Evolutionary conservation across 2,329 filamentous ascomycete species (phyloP).

Genomic region (Colletotrichum somersetense): DNA sequence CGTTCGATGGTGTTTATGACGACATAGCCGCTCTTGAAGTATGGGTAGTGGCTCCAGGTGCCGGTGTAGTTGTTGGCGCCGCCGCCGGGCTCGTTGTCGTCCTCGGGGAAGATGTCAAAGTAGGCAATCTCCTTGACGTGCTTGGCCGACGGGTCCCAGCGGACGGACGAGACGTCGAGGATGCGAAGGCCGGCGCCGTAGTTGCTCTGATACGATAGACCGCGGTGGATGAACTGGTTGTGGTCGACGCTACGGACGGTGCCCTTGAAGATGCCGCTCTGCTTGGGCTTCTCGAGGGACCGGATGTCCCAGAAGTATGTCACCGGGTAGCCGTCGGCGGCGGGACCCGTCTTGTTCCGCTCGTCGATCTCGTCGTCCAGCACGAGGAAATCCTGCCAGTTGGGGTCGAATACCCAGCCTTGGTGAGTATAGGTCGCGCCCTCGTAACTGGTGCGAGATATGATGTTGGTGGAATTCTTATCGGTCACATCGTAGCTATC

Average conservation of each 20-base stretch:
- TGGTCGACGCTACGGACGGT: slow-evolving; percentile 59
- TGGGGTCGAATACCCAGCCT: slow-evolving; percentile 63
- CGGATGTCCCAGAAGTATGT: slow-evolving; percentile 66
- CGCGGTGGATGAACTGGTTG: slow-evolving; percentile 62
- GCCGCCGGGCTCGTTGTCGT: slow-evolving; percentile 39
- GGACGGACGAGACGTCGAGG: slow-evolving; percentile 53
- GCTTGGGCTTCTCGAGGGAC: slow-evolving; percentile 55
- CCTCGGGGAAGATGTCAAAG: slow-evolving; percentile 42
- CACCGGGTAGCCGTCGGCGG: slow-evolving; percentile 58
- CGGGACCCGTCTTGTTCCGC: slow-evolving; percentile 53
- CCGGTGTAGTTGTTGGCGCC: slow-evolving; percentile 54
- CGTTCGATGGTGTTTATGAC: slow-evolving; percentile 64
- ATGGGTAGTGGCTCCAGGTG: slow-evolving; percentile 59
- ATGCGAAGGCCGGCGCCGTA: slow-evolving; percentile 62
- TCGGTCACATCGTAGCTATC: slow-evolving; percentile 63
- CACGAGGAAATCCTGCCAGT: slow-evolving; percentile 60
- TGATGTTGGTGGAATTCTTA: slow-evolving; percentile 60
- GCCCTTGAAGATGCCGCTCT: slow-evolving; percentile 57
- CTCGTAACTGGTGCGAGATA: slow-evolving; percentile 65
- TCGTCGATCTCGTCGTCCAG: slow-evolving; percentile 68
- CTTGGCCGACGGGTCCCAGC: slow-evolving; percentile 57
- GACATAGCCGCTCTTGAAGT: slow-evolving; percentile 55
- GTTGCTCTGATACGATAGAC: slow-evolving; percentile 62
- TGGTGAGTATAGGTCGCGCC: slow-evolving; percentile 71
- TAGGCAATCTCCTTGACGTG: slow-evolving; percentile 54